These are phyloP conservation scores for Leishmania braziliensis DNA, from an alignment of 208 protist genomes.

Conservation along the genomic window DNA sequence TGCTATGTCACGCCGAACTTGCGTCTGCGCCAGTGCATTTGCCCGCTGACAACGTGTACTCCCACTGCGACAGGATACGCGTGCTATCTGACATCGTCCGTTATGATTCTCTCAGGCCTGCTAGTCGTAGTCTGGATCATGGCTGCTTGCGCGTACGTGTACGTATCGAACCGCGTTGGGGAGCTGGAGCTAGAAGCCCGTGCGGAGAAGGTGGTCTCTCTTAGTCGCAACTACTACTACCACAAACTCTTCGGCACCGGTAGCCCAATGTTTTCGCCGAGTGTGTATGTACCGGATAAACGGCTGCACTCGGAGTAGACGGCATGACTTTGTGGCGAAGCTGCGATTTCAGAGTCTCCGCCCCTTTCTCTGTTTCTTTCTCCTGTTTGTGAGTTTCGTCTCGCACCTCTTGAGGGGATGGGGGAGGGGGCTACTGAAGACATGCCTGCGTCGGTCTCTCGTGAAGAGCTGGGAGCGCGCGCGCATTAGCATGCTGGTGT, in stretches of 20 bases:
- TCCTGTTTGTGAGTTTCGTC: background rate
- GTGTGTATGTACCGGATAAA: conserved; percentile 13
- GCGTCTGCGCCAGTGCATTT: conserved; percentile 73
- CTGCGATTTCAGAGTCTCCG: background rate
- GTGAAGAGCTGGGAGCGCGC: background rate
- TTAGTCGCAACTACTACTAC: conserved; percentile 70
- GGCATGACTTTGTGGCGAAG: background rate
- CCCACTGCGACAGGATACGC: conserved; percentile 37
- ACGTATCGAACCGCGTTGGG: conserved; percentile 53
- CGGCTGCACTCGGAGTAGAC: conserved; percentile 9
- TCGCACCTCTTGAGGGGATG: background rate
- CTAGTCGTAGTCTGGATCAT: conserved; percentile 68
- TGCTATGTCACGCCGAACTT: conserved; percentile 69
- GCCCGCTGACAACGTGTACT: conserved; percentile 72
- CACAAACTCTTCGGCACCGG: conserved; percentile 72
- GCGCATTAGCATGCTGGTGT: background rate
- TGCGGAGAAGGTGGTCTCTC: conserved; percentile 26
- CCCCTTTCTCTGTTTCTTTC: background rate
- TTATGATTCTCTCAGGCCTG: conserved; percentile 61
- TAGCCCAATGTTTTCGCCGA: conserved; percentile 14
- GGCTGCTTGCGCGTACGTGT: conserved; percentile 67
- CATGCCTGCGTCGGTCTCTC: background rate
- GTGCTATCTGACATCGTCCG: conserved; percentile 62
- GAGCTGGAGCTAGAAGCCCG: conserved; percentile 46
- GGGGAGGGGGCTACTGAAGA: background rate